phyloP scores from a whole-genome alignment of 192 early-diverging fungal genomes.

The Backusella tarrabulga region DNA sequence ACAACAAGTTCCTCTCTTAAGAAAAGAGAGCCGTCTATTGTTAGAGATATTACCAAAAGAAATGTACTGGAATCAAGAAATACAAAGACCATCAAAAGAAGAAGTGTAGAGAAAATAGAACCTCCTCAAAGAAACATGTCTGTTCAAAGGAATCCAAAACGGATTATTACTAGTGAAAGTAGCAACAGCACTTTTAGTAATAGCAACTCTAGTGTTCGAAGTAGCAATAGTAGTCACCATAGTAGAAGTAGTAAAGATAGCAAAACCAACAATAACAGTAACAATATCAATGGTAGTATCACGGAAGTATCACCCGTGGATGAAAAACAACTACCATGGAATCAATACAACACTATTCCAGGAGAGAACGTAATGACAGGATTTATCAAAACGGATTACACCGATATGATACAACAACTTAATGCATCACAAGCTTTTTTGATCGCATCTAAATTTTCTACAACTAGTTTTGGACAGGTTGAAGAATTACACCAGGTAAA shows the following conservation, averaged over 20 bases:
- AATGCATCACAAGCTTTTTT: conserved; percentile 2
- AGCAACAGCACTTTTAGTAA: neutral
- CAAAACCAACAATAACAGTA: neutral
- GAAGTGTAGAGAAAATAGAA: neutral
- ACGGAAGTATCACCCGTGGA: neutral
- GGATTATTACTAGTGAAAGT: neutral
- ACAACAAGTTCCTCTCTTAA: neutral
- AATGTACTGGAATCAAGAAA: neutral
- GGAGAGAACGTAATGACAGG: neutral
- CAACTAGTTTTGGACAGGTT: neutral
- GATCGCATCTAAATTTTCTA: neutral
- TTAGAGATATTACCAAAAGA: neutral
- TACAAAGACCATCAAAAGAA: neutral
- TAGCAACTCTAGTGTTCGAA: neutral
- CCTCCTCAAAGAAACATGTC: neutral
- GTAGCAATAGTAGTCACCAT: neutral
- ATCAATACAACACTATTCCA: neutral
- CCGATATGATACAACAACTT: neutral
- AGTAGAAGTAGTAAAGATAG: neutral
- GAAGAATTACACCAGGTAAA: neutral
- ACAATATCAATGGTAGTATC: neutral
- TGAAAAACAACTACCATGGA: conserved; percentile 4
- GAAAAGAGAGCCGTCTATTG: neutral
- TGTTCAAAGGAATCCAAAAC: neutral
- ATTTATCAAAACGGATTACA: neutral